Percentiles rank a stretch among this genome's conserved stretches.
Conservation (phyloP, 257 asterid species). For the Solanum pennellii region DNA sequence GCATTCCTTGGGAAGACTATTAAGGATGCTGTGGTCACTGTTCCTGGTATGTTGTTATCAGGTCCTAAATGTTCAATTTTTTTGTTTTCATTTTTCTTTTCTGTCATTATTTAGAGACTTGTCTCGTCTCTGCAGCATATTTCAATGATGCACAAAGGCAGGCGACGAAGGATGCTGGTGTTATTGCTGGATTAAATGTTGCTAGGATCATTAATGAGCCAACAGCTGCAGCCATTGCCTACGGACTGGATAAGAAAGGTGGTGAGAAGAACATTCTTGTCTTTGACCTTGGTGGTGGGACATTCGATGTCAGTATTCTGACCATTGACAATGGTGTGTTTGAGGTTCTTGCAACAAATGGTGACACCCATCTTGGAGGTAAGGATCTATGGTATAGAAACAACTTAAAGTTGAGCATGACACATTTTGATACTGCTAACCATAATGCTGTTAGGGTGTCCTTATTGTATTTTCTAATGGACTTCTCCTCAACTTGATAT, state of each 20-base stretch:
- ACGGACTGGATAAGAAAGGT: constrained; percentile 87
- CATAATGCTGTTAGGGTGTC: neutral
- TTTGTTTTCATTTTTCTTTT: neutral
- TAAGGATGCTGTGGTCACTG: constrained; percentile 89
- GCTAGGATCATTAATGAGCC: constrained; percentile 90
- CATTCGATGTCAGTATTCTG: constrained; percentile 91
- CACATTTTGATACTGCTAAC: neutral
- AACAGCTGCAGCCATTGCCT: constrained; percentile 95
- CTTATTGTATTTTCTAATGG: neutral
- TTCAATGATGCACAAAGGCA: constrained; percentile 97
- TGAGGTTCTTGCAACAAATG: constrained; percentile 94
- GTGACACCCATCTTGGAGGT: constrained; percentile 99
- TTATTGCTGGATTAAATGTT: constrained; percentile 85
- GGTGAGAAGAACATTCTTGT: constrained; percentile 93
- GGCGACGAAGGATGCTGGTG: constrained; percentile 90
- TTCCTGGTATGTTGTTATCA: constrained; percentile 44
- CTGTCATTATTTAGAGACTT: neutral
- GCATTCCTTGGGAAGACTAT: constrained; percentile 86
- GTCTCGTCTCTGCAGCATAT: constrained; percentile 43
- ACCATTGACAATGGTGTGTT: constrained; percentile 94
- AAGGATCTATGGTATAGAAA: constrained; percentile 3
- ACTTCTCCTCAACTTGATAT: neutral
- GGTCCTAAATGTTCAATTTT: neutral
- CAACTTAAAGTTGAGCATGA: neutral
- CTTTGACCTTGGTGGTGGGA: constrained; percentile 98